Conservation (phyloP, 352 stramenopile species). For the Phytopythium cucurbitacearum region DNA sequence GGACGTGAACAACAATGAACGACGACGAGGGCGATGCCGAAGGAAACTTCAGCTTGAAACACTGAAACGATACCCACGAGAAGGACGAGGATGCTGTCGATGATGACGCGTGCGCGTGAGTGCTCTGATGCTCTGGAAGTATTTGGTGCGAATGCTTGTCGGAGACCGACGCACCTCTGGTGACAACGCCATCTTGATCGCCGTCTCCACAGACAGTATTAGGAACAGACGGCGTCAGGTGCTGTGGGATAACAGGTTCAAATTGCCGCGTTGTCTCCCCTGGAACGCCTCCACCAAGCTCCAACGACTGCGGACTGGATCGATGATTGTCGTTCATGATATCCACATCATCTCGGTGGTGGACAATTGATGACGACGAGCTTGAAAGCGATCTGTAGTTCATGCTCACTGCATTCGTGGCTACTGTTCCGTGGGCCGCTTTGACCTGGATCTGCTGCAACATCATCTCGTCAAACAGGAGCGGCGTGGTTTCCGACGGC, state of each 20-base stretch:
- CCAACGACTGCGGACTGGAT: conserved; percentile 60
- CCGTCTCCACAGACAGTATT: neutral
- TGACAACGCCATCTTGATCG: neutral
- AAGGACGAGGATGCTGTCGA: conserved; percentile 10
- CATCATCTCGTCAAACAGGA: conserved; percentile 33
- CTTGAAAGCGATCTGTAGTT: neutral
- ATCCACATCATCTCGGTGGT: too few species aligned
- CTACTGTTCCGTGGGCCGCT: neutral
- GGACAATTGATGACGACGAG: conserved; percentile 2
- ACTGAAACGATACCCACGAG: conserved; percentile 84
- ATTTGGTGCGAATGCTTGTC: neutral
- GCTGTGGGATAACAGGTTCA: conserved; percentile 18
- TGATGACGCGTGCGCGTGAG: neutral
- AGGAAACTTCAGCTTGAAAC: conserved; percentile 73
- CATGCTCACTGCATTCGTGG: neutral
- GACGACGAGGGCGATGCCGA: conserved; percentile 43
- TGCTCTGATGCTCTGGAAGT: neutral
- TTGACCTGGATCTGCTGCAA: conserved; percentile 13
- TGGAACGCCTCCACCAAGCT: conserved; percentile 47
- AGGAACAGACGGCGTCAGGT: neutral
- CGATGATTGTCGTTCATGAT: conserved; percentile 9
- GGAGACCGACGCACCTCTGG: neutral
- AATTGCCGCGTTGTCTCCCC: conserved; percentile 37
- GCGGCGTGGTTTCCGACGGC: conserved; percentile 42
- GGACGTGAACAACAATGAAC: conserved; percentile 65